Conservation (phyloP, 73 alveolate genomes). For the Blepharisma japonicum region DNA sequence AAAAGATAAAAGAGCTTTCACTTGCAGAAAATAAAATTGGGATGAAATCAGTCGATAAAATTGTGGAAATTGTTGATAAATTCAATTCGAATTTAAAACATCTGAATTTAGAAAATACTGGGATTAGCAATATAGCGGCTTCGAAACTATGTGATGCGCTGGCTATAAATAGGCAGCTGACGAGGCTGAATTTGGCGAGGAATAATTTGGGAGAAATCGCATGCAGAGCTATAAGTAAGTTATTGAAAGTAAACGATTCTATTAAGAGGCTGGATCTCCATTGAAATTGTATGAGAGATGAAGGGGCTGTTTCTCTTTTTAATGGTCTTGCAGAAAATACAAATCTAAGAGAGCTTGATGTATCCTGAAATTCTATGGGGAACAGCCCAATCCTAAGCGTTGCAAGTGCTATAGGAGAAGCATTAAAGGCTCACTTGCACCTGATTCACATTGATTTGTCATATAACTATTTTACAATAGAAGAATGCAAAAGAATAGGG, state of each 20-base stretch:
- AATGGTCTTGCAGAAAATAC: not conserved
- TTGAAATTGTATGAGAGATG: not conserved
- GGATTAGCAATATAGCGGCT: not conserved
- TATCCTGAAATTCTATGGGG: not conserved
- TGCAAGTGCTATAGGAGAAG: not conserved
- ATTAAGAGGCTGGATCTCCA: not conserved
- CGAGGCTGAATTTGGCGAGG: not conserved
- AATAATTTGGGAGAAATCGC: not conserved
- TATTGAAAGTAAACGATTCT: not conserved
- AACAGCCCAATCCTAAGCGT: not conserved
- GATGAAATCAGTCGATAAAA: not conserved
- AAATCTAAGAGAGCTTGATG: not conserved
- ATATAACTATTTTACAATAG: slow-evolving; percentile 56
- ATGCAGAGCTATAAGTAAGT: not conserved
- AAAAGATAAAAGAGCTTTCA: not conserved
- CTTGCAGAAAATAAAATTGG: not conserved
- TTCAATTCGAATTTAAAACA: not conserved
- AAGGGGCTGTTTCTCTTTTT: not conserved
- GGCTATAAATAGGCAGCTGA: not conserved
- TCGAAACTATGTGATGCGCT: not conserved
- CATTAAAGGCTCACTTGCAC: not conserved
- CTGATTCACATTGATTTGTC: slow-evolving; percentile 70
- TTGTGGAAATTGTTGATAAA: not conserved
- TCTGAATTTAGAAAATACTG: not conserved
- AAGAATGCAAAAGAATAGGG: slow-evolving; percentile 58